phyloP scores from a whole-genome alignment of 1,139 yeast species.

The Hyphopichia khmerensis region DNA sequence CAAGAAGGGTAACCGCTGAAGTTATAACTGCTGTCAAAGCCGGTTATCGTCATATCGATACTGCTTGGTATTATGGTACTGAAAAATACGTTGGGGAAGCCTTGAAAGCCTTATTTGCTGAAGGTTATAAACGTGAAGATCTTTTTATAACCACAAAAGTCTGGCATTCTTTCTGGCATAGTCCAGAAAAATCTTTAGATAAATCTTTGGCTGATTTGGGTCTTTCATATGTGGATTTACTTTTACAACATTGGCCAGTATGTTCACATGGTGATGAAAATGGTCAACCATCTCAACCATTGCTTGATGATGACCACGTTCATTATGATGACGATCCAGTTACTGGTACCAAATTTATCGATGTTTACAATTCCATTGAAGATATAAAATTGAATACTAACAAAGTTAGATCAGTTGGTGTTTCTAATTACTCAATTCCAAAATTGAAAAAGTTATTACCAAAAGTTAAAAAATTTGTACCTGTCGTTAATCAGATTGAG shows the following conservation, averaged over 20 bases:
- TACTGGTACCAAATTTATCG: conserved; percentile 37
- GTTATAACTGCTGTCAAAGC: conserved; percentile 41
- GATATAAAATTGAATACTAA: conserved; percentile 32
- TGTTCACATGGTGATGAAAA: conserved; percentile 35
- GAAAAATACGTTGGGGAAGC: conserved; percentile 53
- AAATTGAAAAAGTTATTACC: conserved; percentile 27
- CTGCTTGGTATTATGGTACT: conserved; percentile 50
- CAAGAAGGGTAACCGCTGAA: conserved; percentile 33
- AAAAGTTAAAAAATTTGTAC: conserved; percentile 22
- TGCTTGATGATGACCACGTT: conserved; percentile 40
- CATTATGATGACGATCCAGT: conserved; percentile 42
- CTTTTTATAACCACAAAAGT: conserved; percentile 61
- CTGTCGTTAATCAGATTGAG: conserved; percentile 38
- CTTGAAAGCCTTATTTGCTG: conserved; percentile 44
- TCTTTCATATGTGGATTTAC: conserved; percentile 57
- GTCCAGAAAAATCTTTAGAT: conserved; percentile 38
- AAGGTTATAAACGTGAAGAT: conserved; percentile 55
- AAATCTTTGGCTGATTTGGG: conserved; percentile 38
- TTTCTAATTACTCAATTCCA: conserved; percentile 32
- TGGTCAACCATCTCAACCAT: conserved; percentile 37
- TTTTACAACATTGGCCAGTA: conserved; percentile 65
- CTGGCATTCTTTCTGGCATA: conserved; percentile 46
- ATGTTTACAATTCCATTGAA: conserved; percentile 49
- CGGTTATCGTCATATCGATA: conserved; percentile 42
- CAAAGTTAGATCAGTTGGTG: conserved; percentile 32